Evolutionary conservation across 1,139 yeast species (phyloP), one percentile per base, ranked within the genome.

Genomic region (Candida sanyaensis): DNA sequence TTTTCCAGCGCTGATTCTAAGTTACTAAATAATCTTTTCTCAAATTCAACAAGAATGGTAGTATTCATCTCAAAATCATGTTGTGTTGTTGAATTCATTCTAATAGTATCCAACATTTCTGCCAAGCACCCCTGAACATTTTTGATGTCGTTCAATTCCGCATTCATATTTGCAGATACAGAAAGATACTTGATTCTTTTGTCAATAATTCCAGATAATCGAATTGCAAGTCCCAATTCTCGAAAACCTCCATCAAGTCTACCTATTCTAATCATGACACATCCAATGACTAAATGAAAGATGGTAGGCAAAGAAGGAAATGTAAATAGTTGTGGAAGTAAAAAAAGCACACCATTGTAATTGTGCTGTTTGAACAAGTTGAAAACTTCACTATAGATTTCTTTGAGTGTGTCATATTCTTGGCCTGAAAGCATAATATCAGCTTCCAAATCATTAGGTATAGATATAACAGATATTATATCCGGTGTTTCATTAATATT

Each of bases 151-250:
- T 48, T 45, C 11, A 48, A 36, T 37, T 48, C 52, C 13, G 43
- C 47, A 28, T 39, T 23, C 36, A 45, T 42, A 34, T 11, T 28
- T 3, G 51, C 55, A 24, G 50, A 37, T 6, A 48, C 46, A 27
- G 36, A 37, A 4, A 53, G 17, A 42, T 40, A 51, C 13, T 43
- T 41, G 8, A 42, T 46, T 37, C 46, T 47, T 7, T 26, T 13
- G 8, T 13, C 27, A 26, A 43, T 50, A 12, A 31, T 42, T 3
- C 38, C 41, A 13, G 52, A 50, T 32, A 47, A 39, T 32, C 46
- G 43, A 17, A 51, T 48, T 2, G 55, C 50, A 33, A 45, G 34
- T 8, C 48, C 38, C n/a, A 53, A 11, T 42, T 53, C 55, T 43
- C 52, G 48, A n/a, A 48, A 32, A 2, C 49, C 56, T 17, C 43